phyloP scores from a whole-genome alignment of 345 rosid genomes.

The Balakata baccata region DNA sequence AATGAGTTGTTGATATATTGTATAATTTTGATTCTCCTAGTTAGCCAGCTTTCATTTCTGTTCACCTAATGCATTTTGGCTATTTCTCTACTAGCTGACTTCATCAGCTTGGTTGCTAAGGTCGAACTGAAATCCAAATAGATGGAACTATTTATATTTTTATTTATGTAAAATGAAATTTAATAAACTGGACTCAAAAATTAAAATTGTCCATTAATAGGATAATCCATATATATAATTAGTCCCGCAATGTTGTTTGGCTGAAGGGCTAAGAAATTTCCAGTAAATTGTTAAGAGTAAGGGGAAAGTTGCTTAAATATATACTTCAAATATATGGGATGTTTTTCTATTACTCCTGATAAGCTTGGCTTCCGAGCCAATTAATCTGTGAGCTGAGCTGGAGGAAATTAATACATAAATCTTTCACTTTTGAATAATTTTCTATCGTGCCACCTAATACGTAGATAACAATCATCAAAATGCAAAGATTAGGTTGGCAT shows the following conservation, averaged over 20 bases:
- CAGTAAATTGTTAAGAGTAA: not conserved
- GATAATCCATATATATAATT: too few species aligned
- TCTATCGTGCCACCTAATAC: slow-evolving; percentile 11
- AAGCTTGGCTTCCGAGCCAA: slow-evolving; percentile 5
- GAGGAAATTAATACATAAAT: not conserved
- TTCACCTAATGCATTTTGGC: slow-evolving; percentile 16
- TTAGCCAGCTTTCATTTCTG: not conserved
- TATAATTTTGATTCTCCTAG: not conserved
- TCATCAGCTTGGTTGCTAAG: too few species aligned
- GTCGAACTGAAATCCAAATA: too few species aligned
- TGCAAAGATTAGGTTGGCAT: slow-evolving; percentile 26
- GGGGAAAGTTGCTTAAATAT: not conserved
- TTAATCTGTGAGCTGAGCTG: not conserved
- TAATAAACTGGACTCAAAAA: too few species aligned
- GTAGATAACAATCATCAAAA: not conserved
- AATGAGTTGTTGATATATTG: too few species aligned
- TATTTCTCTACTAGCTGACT: too few species aligned
- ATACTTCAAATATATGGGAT: not conserved
- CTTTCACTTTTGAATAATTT: not conserved
- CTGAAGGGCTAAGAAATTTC: too few species aligned
- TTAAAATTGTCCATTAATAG: too few species aligned
- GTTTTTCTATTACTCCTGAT: not conserved
- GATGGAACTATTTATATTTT: too few species aligned
- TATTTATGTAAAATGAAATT: too few species aligned
- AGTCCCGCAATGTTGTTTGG: too few species aligned